Conservation (phyloP, 495 filamentous ascomycete species). For the Tuber melanosporum region DNA sequence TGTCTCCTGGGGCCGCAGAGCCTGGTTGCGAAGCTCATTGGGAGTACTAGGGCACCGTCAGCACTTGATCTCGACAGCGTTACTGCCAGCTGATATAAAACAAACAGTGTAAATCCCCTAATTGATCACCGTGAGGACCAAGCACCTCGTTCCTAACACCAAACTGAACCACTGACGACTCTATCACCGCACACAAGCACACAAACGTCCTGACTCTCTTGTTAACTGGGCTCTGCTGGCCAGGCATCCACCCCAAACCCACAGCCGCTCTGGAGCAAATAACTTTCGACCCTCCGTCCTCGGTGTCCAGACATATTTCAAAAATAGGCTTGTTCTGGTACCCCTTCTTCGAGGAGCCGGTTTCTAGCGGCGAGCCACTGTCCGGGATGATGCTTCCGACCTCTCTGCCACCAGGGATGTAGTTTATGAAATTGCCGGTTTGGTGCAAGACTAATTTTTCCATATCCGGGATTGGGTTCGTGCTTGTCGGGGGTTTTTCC, state of each 20-base stretch:
- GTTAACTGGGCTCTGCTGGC: neutral
- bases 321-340: neutral
- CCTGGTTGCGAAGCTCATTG: constrained; percentile 7
- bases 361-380: neutral
- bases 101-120: constrained; percentile 4
- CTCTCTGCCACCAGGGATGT: neutral
- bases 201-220: neutral
- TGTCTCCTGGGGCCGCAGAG: neutral
- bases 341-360: neutral
- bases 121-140: neutral
- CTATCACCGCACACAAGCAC: neutral
- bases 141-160: neutral
- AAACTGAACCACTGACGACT: neutral
- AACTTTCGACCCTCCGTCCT: neutral
- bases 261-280: neutral
- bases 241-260: neutral
- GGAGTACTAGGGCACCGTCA: neutral
- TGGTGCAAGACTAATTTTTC: neutral
- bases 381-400: neutral
- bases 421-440: neutral
- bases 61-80: neutral
- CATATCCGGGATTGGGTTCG: constrained; percentile 1
- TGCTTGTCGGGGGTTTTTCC: neutral
- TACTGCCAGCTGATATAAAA: neutral
- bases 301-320: neutral